Evolutionary conservation across 495 filamentous ascomycete species (phyloP).

Genomic region (Acidomyces sp.): DNA sequence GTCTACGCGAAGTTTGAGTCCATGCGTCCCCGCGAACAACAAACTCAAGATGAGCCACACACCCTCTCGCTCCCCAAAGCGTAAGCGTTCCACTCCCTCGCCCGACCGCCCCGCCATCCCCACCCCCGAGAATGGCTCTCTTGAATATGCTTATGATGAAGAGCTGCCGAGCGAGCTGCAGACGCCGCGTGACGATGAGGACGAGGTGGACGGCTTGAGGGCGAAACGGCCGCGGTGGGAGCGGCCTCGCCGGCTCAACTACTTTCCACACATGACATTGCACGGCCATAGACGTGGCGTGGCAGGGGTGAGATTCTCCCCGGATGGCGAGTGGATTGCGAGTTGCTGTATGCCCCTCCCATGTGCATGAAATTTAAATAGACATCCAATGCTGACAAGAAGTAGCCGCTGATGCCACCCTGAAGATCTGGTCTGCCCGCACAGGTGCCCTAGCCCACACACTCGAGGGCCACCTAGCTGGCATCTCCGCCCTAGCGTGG

Average conservation of each 20-base stretch:
- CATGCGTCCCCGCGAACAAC: no score
- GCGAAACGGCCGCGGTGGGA: constrained; percentile 11
- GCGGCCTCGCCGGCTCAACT: constrained; percentile 36
- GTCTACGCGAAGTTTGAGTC: no score
- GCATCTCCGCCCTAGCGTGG: constrained; percentile 84
- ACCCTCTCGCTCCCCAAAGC: constrained; percentile 6
- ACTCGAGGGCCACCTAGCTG: constrained; percentile 85
- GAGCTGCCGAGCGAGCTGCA: constrained; percentile 14
- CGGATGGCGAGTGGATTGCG: constrained; percentile 78
- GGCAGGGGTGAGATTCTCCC: constrained; percentile 79
- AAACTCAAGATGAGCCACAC: neutral
- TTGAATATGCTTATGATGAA: constrained; percentile 19
- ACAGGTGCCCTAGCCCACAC: constrained; percentile 72
- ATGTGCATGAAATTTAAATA: neutral
- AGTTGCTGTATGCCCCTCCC: constrained; percentile 48
- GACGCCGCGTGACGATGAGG: constrained; percentile 7
- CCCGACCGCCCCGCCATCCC: neutral
- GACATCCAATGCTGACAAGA: constrained; percentile 5
- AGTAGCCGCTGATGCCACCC: constrained; percentile 66
- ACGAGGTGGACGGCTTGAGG: neutral
- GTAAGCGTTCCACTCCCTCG: constrained; percentile 5
- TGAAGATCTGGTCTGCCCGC: constrained; percentile 77
- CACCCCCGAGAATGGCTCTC: neutral
- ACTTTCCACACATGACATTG: constrained; percentile 51
- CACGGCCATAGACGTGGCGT: constrained; percentile 65